Evolutionary conservation across 495 filamentous ascomycete genomes (phyloP).

Genomic region (Lasiosphaeris hirsuta): DNA sequence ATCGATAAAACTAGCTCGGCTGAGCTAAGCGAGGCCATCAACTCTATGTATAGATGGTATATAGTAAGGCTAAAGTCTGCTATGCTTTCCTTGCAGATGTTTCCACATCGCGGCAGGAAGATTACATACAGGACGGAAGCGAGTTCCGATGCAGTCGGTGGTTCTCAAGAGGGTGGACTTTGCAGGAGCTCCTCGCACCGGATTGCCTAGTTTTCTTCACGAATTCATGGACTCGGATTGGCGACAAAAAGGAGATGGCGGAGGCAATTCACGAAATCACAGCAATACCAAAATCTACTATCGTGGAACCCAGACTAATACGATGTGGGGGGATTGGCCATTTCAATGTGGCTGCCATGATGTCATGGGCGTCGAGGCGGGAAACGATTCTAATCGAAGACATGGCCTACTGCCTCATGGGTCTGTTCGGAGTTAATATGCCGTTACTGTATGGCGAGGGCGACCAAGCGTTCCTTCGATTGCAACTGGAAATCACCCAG

Average conservation of each 20-base stretch:
- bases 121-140: neutral
- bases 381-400: conserved; percentile 11
- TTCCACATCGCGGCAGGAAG: neutral
- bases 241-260: conserved; percentile 18
- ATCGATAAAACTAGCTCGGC: conserved; percentile 16
- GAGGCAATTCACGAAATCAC: conserved; percentile 9
- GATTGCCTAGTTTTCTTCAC: conserved; percentile 21
- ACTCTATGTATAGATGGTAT: conserved; percentile 20
- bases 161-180: conserved; percentile 40
- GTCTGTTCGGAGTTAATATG: conserved; percentile 16
- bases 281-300: conserved; percentile 20
- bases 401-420: conserved; percentile 13
- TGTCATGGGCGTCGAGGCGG: conserved; percentile 12
- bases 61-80: conserved; percentile 27
- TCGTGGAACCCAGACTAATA: conserved; percentile 12
- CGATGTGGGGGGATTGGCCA: neutral
- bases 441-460: conserved; percentile 19
- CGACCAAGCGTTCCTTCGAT: conserved; percentile 6
- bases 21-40: conserved; percentile 3
- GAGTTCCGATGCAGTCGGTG: conserved; percentile 24
- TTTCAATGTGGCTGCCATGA: conserved; percentile 21
- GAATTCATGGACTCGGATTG: conserved; percentile 20
- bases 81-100: conserved; percentile 39
- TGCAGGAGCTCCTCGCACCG: conserved; percentile 37
- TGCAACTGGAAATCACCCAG: conserved; percentile 13